Percentiles rank a stretch among this genome's conserved stretches.
Evolutionary conservation across 2,329 filamentous ascomycete species (phyloP).

Genomic region (Cucurbitaria berberidis): DNA sequence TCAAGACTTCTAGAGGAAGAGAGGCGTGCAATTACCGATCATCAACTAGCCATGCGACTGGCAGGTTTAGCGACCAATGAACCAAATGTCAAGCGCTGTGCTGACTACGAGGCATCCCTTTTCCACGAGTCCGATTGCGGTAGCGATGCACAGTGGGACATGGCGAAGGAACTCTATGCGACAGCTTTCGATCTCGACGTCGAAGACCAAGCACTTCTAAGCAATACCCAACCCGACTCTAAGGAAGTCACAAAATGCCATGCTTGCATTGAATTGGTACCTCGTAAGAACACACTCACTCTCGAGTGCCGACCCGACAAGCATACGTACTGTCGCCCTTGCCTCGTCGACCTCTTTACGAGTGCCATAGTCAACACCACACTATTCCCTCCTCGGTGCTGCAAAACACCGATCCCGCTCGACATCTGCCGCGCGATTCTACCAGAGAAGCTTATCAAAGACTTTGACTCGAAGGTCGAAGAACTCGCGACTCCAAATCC

Average conservation of each 20-base stretch:
- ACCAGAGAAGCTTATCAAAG: constrained; percentile 8
- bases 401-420: constrained; percentile 20
- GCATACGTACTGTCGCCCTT: not conserved
- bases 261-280: not conserved
- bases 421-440: constrained; percentile 12
- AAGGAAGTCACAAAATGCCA: not conserved
- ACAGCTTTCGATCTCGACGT: not conserved
- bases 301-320: constrained; percentile 9
- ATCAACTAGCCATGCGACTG: constrained; percentile 17
- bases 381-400: constrained; percentile 35
- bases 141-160: constrained; percentile 5
- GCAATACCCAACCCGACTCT: not conserved
- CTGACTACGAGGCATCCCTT: constrained; percentile 7
- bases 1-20: constrained; percentile 18
- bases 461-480: constrained; percentile 19
- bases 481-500: constrained; percentile 28
- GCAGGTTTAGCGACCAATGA: not conserved
- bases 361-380: constrained; percentile 14
- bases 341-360: constrained; percentile 13
- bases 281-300: not conserved
- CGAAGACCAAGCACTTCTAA: not conserved
- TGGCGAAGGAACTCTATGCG: constrained; percentile 1
- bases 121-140: not conserved
- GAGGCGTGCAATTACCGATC: constrained; percentile 16
- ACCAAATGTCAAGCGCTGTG: not conserved